Evolutionary conservation across 73 alveolate genomes (phyloP).

Genomic region (Stentor coeruleus): DNA sequence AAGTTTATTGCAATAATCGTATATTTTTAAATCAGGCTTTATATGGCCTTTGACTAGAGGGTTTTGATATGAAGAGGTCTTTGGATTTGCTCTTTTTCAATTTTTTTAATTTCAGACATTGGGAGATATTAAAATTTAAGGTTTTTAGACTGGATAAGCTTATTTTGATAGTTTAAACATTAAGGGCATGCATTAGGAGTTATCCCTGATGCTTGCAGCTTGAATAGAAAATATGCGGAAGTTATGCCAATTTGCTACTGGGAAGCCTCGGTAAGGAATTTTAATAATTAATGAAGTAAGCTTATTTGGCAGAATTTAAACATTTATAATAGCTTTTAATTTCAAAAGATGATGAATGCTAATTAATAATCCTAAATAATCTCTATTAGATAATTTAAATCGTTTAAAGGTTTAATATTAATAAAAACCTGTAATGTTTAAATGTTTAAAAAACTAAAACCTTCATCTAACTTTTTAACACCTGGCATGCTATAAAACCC

Average conservation of each 20-base stretch:
- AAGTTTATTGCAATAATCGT: not conserved
- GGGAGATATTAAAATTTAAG: not conserved
- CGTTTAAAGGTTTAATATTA: too few species aligned
- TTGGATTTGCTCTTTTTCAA: not conserved
- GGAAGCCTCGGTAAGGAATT: not conserved
- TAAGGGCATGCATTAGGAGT: not conserved
- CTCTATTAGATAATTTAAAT: too few species aligned
- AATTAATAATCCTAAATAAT: too few species aligned
- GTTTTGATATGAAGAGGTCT: not conserved
- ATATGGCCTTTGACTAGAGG: not conserved
- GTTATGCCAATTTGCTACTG: not conserved
- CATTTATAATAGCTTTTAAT: too few species aligned
- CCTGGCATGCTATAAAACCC: too few species aligned
- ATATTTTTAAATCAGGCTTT: not conserved
- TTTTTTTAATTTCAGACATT: not conserved
- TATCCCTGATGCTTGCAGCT: not conserved
- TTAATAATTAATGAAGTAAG: too few species aligned
- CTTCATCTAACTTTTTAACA: too few species aligned
- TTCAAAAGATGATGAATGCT: too few species aligned
- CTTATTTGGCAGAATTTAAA: too few species aligned
- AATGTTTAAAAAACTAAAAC: too few species aligned
- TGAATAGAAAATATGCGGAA: not conserved
- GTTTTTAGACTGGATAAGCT: not conserved
- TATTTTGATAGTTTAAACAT: not conserved
- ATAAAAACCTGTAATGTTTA: too few species aligned